Conservation (phyloP, 331 rosid genomes). For the Erythrophleum ivorense region DNA sequence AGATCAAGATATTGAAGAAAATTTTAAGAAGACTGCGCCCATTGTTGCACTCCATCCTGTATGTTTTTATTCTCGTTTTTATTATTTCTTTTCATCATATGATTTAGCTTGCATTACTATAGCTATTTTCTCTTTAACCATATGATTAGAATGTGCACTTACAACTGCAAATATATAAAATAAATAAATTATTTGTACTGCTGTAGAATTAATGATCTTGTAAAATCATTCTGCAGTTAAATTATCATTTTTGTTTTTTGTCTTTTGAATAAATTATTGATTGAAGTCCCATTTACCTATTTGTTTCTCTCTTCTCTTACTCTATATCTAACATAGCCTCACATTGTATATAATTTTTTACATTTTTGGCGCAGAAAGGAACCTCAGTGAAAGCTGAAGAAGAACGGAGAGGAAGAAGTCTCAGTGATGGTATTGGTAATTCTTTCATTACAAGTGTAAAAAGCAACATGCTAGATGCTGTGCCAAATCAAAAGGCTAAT, state of each 20-base stretch:
- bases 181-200: neutral
- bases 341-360: slow-evolving; percentile 3
- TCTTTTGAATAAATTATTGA: neutral
- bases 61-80: slow-evolving; percentile 36
- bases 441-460: slow-evolving; percentile 29
- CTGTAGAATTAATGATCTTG: neutral
- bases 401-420: slow-evolving; percentile 46
- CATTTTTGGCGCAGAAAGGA: slow-evolving; percentile 48
- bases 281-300: neutral
- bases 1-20: slow-evolving; percentile 52
- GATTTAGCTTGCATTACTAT: neutral
- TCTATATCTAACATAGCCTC: slow-evolving; percentile 1
- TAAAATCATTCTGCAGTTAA: neutral
- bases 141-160: neutral
- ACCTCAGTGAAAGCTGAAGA: slow-evolving; percentile 38
- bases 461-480: slow-evolving; percentile 36
- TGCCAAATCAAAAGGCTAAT: slow-evolving; percentile 37
- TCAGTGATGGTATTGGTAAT: slow-evolving; percentile 39
- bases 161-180: neutral
- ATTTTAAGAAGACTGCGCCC: slow-evolving; percentile 38
- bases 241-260: neutral
- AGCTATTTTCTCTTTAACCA: slow-evolving; percentile 3
- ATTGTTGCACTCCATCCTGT: slow-evolving; percentile 52
- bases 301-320: slow-evolving; percentile 12
- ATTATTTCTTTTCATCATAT: slow-evolving; percentile 15